phyloP scores from a whole-genome alignment of 78 protist genomes.

The Monosiga brevicollis region DNA sequence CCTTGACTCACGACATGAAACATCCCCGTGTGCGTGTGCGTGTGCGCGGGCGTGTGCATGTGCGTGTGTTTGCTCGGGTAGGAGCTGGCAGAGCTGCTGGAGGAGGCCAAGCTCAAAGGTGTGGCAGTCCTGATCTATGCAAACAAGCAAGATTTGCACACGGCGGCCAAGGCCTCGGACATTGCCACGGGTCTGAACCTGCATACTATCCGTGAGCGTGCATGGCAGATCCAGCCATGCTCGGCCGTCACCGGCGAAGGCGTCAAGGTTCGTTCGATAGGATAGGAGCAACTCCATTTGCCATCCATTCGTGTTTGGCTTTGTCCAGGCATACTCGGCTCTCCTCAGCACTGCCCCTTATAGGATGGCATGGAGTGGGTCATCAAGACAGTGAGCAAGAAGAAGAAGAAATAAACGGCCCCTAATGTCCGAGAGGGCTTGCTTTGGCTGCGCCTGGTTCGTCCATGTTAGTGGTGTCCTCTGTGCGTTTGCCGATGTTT shows the following conservation, averaged over 20 bases:
- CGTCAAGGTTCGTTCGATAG: background rate
- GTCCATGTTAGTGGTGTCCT: too few species aligned
- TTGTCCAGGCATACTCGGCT: background rate
- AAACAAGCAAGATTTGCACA: slow-evolving; percentile 88
- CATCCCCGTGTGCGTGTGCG: background rate
- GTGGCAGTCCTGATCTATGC: slow-evolving; percentile 88
- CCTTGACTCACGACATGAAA: too few species aligned
- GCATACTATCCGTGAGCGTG: slow-evolving; percentile 32
- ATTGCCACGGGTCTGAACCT: slow-evolving; percentile 18
- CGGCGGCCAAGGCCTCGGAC: background rate
- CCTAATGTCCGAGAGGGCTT: background rate
- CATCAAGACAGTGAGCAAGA: background rate
- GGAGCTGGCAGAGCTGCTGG: slow-evolving; percentile 60
- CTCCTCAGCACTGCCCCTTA: background rate
- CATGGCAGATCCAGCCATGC: slow-evolving; percentile 59
- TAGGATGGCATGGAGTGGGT: slow-evolving; percentile 12
- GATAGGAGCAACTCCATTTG: background rate
- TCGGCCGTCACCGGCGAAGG: slow-evolving; percentile 30
- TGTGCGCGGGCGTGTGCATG: background rate
- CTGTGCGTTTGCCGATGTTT: background rate
- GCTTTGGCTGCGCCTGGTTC: too few species aligned
- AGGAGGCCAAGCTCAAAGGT: slow-evolving; percentile 86
- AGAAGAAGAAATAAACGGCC: background rate
- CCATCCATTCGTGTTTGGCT: background rate
- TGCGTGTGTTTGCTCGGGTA: slow-evolving; percentile 8